These are phyloP conservation scores for Eucalyptus pauciflora DNA, from an alignment of 345 rosid species.

Conservation along the genomic window DNA sequence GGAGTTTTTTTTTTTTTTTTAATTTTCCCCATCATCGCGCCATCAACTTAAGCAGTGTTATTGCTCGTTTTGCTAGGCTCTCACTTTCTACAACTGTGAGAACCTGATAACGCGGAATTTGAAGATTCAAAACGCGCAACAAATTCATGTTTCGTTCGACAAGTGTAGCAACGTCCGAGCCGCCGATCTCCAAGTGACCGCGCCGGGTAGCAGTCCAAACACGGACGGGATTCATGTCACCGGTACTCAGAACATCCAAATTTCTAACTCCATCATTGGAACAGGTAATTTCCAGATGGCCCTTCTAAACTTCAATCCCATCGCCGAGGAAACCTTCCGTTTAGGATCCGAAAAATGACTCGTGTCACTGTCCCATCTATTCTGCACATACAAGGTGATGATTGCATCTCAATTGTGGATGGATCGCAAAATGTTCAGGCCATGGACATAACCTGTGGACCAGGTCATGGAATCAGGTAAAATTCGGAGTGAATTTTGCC, in stretches of 20 bases:
- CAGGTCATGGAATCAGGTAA: constrained; percentile 75
- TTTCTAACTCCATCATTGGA: constrained; percentile 35
- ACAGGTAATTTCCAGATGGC: constrained; percentile 32
- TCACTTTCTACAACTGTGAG: constrained; percentile 49
- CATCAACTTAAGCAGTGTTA: background rate
- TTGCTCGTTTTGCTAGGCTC: constrained; percentile 28
- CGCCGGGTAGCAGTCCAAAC: constrained; percentile 66
- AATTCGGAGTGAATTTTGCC: background rate
- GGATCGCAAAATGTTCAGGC: constrained; percentile 46
- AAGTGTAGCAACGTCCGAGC: constrained; percentile 32
- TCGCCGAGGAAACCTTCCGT: background rate
- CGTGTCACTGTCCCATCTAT: background rate
- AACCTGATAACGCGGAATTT: constrained; percentile 34
- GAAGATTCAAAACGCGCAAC: constrained; percentile 55
- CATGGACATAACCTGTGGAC: constrained; percentile 43
- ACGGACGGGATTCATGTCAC: constrained; percentile 88
- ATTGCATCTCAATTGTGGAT: constrained; percentile 58
- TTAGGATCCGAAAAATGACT: background rate
- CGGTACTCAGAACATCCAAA: constrained; percentile 41
- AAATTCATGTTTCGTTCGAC: constrained; percentile 57
- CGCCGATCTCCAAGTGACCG: constrained; percentile 33
- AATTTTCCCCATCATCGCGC: background rate
- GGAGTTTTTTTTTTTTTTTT: no score
- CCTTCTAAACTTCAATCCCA: background rate
- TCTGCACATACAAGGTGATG: constrained; percentile 47